Base-by-base conservation (phyloP, 768 basidiomycete species). In the Hypholoma sublateritium region DNA sequence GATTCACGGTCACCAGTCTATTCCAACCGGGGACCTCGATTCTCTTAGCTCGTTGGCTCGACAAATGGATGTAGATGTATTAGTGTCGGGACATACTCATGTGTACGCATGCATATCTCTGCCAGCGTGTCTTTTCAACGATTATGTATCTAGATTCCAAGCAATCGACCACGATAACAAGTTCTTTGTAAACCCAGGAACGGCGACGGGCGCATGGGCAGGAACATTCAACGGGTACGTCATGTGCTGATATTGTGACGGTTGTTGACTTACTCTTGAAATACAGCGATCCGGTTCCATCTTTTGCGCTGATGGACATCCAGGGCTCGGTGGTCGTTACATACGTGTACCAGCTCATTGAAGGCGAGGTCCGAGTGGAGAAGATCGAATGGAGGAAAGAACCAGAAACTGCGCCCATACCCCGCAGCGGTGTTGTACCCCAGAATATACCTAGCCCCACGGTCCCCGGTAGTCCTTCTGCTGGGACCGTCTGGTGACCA, bases 31-130 rank as follows among this genome's bases (percentile, higher is more conserved):
- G 13, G 95, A 97, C 69, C 78, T 94, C 3, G 94, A 97, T 67
- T 87, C 91, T n/a, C 79, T 98, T 42, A 87, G 85, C 51, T 82
- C 91, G 3, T 83, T 95, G 53, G 94, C 95, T 14, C 77, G 96
- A 36, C 93, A 95, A 73, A 93, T 99, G 91, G 96, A 98, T 69
- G 97, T 98, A 3, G 97, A 99, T 66, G 93, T 99, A 0, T 78
- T 98, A 35, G 75, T 98, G 19, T 92, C 89, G 2, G 97, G 97
- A 0, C 94, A 94, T 65, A 98, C 97, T 0, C 95, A 98, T 72
- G 86, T 85, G 95, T 96, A 67, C 69, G 91, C 72, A 47, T 9
- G 48, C 37, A 8, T 4, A 19, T 39, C 24, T 48, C 16, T 54
- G 9, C 45, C n/a, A 19, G 48, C 28, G 16, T 19, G 39, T 25